Percentiles rank a stretch among this genome's conserved stretches.
Evolutionary conservation across 805 yeast species (phyloP).

Genomic region (Ogataea pini): DNA sequence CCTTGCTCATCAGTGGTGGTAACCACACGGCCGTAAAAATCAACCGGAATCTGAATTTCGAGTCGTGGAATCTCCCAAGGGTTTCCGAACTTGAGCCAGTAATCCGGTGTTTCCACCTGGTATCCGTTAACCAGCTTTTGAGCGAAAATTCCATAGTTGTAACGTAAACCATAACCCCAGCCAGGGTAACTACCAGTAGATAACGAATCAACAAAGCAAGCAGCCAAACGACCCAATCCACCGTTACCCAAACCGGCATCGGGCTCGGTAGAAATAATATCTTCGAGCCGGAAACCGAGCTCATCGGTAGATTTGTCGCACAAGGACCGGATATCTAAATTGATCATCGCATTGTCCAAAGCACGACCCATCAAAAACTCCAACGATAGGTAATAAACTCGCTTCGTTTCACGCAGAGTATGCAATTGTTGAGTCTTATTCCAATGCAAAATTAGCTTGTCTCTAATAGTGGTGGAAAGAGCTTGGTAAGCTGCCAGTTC

Average conservation of each 20-base stretch:
- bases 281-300: slow-evolving; percentile 87
- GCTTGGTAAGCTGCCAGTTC: slow-evolving; percentile 92
- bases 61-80: slow-evolving; percentile 92
- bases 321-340: slow-evolving; percentile 64
- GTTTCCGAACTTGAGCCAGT: slow-evolving; percentile 85
- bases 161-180: slow-evolving; percentile 95
- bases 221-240: slow-evolving; percentile 92
- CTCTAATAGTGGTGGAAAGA: slow-evolving; percentile 75
- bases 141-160: slow-evolving; percentile 90
- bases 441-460: slow-evolving; percentile 82
- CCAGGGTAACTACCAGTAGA: slow-evolving; percentile 86
- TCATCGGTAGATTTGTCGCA: slow-evolving; percentile 60
- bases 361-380: slow-evolving; percentile 96
- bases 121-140: slow-evolving; percentile 89
- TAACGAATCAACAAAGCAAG: slow-evolving; percentile 88
- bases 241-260: slow-evolving; percentile 97
- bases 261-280: slow-evolving; percentile 79
- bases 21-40: slow-evolving; percentile 81
- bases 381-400: slow-evolving; percentile 82
- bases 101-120: slow-evolving; percentile 93
- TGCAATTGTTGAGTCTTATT: slow-evolving; percentile 90
- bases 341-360: slow-evolving; percentile 88
- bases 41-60: slow-evolving; percentile 87
- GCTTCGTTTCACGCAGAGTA: slow-evolving; percentile 77
- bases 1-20: slow-evolving; percentile 55